Evolutionary conservation across 2,329 filamentous ascomycete genomes (phyloP).

Genomic region (Alternaria brassicae): DNA sequence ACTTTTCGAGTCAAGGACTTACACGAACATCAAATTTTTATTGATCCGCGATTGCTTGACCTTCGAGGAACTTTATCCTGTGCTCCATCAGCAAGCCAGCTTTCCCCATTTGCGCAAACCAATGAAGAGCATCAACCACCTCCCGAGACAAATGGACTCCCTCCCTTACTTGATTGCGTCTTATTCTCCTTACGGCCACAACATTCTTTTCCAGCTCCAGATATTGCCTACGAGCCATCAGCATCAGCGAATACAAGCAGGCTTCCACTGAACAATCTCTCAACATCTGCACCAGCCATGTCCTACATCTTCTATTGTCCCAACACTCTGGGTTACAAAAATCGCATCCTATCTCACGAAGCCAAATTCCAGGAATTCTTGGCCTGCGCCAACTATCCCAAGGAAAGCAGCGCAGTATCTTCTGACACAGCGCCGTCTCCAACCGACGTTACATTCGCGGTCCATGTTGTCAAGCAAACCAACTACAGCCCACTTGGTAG

Average conservation of each 20-base stretch:
- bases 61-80: not conserved
- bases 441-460: slow-evolving; percentile 21
- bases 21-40: slow-evolving; percentile 5
- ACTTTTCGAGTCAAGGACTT: slow-evolving; percentile 2
- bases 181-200: slow-evolving; percentile 5
- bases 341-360: slow-evolving; percentile 24
- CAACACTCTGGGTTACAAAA: slow-evolving; percentile 18
- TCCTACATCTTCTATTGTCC: slow-evolving; percentile 32
- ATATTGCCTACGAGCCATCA: not conserved
- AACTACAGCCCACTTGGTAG: slow-evolving; percentile 56
- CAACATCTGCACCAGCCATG: slow-evolving; percentile 16
- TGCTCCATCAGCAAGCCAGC: slow-evolving; percentile 11
- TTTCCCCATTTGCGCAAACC: not conserved
- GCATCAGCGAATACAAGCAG: not conserved
- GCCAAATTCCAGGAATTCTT: slow-evolving; percentile 34
- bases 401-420: slow-evolving; percentile 3
- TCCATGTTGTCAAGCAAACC: slow-evolving; percentile 56
- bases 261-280: not conserved
- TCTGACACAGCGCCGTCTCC: not conserved
- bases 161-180: slow-evolving; percentile 9
- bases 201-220: slow-evolving; percentile 8
- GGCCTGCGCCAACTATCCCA: slow-evolving; percentile 44
- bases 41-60: slow-evolving; percentile 11
- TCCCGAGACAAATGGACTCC: slow-evolving; percentile 8
- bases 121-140: slow-evolving; percentile 10